Conservation (phyloP, 225 moss, liverwort and hornwort species). For the Physcomitrellopsis africana region DNA sequence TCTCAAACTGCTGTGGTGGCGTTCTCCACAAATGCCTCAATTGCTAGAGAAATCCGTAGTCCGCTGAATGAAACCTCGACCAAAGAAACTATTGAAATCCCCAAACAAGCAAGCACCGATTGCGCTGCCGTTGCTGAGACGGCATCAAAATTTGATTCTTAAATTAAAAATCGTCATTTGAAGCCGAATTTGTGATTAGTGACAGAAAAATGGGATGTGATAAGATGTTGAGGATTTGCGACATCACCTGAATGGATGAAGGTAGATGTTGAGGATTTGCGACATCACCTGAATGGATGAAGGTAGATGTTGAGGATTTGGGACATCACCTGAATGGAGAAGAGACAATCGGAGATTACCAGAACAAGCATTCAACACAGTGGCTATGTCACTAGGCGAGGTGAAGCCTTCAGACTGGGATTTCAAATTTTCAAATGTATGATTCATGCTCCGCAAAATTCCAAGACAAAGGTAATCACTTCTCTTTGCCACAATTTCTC, state of each 20-base stretch:
- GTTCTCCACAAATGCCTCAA: not conserved
- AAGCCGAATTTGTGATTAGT: conserved; percentile 14
- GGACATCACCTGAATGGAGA: conserved; percentile 17
- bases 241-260: too few species aligned
- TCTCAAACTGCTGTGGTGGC: not conserved
- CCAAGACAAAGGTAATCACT: not conserved
- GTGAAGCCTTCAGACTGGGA: conserved; percentile 20
- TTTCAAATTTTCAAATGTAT: not conserved
- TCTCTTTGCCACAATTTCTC: not conserved
- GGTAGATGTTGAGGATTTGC: too few species aligned
- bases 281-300: too few species aligned
- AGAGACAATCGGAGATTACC: conserved; percentile 14
- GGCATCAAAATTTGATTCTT: not conserved
- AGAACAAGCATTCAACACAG: conserved; percentile 20
- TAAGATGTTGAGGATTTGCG: too few species aligned
- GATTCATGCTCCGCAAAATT: not conserved
- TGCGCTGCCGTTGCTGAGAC: conserved; percentile 1
- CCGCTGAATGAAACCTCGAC: conserved; percentile 16
- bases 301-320: conserved; percentile 1
- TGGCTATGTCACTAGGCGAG: conserved; percentile 13
- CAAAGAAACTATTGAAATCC: conserved; percentile 1
- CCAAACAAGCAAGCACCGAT: conserved; percentile 3
- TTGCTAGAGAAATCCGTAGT: conserved; percentile 7
- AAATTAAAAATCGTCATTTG: not conserved
- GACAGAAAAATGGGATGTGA: conserved; percentile 20